These are phyloP conservation scores for Boletus subluridellus DNA, from an alignment of 1,284 basidiomycete genomes.

Conservation along the genomic window DNA sequence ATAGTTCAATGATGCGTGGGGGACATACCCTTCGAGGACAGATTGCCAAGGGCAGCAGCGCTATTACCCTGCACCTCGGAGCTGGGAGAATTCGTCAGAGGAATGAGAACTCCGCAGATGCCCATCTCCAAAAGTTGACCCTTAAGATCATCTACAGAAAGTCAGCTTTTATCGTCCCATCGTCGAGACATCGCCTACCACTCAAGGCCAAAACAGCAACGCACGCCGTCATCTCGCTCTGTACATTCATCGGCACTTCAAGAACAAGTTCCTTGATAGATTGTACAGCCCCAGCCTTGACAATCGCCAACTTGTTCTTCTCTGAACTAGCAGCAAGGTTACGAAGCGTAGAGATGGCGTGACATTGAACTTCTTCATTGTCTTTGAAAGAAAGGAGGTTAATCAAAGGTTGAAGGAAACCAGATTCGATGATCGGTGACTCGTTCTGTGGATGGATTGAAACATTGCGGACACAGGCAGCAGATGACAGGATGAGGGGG, in stretches of 20 bases:
- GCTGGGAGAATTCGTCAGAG: constrained; percentile 91
- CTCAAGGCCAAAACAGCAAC: constrained; percentile 92
- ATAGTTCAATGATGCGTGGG: background rate
- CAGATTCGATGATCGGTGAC: constrained; percentile 98
- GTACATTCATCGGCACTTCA: constrained; percentile 93
- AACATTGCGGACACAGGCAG: constrained; percentile 98
- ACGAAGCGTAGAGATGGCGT: constrained; percentile 97
- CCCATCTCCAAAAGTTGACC: constrained; percentile 97
- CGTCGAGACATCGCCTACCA: constrained; percentile 49
- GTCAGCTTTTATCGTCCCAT: constrained; percentile 7
- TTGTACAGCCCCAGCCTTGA: constrained; percentile 97
- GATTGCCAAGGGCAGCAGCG: constrained; percentile 94
- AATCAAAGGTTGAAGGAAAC: constrained; percentile 95
- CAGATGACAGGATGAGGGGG: constrained; percentile 97
- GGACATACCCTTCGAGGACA: constrained; percentile 88
- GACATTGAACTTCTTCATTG: constrained; percentile 99
- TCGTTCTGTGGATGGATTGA: constrained; percentile 99
- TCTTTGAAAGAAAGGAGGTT: constrained; percentile 97
- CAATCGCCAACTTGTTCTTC: constrained; percentile 98
- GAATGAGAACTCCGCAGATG: constrained; percentile 96
- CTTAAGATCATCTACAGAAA: constrained; percentile 80
- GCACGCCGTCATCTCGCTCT: constrained; percentile 99
- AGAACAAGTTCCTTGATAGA: constrained; percentile 96
- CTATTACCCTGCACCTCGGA: constrained; percentile 99
- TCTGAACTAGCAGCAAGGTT: constrained; percentile 97